Conservation (phyloP, 352 stramenopile genomes). For the Globisporangium irregulare region DNA sequence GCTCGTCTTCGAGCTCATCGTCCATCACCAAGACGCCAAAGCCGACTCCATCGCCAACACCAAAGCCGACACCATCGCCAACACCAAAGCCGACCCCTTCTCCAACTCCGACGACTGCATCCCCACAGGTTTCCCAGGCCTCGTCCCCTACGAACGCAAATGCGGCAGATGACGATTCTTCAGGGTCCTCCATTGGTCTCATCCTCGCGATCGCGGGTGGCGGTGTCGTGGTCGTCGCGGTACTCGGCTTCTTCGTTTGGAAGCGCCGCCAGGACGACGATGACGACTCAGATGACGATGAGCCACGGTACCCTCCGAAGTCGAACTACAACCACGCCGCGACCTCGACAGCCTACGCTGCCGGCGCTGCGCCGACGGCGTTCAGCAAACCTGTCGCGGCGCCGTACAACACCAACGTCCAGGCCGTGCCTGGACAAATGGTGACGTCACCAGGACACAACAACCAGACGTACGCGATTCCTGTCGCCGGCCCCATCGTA, state of each 20-base stretch:
- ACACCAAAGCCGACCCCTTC: slow-evolving; percentile 10
- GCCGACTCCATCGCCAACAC: slow-evolving; percentile 22
- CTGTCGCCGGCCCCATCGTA: slow-evolving; percentile 16
- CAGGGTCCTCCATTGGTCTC: slow-evolving; percentile 35
- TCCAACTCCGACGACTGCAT: slow-evolving; percentile 6
- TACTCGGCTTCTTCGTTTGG: slow-evolving; percentile 59
- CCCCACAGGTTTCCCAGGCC: slow-evolving; percentile 18
- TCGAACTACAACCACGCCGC: slow-evolving; percentile 17
- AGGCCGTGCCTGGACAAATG: slow-evolving; percentile 5
- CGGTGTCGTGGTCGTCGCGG: slow-evolving; percentile 37
- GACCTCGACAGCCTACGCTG: slow-evolving; percentile 16
- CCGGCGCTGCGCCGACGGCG: slow-evolving; percentile 20
- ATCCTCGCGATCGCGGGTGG: slow-evolving; percentile 49
- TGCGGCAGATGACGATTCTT: slow-evolving; percentile 23
- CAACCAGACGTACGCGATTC: slow-evolving; percentile 22
- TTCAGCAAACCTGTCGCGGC: slow-evolving; percentile 19
- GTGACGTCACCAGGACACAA: slow-evolving; percentile 9
- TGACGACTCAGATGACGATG: slow-evolving; percentile 66
- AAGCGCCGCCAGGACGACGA: slow-evolving; percentile 57
- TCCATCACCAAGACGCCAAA: slow-evolving; percentile 23
- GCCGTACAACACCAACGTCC: background rate
- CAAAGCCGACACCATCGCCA: slow-evolving; percentile 15
- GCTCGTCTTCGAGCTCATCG: slow-evolving; percentile 19
- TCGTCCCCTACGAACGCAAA: slow-evolving; percentile 32
- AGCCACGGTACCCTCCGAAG: slow-evolving; percentile 20